phyloP scores from a whole-genome alignment of 2,329 filamentous ascomycete genomes.

The Aspergillus sp. region DNA sequence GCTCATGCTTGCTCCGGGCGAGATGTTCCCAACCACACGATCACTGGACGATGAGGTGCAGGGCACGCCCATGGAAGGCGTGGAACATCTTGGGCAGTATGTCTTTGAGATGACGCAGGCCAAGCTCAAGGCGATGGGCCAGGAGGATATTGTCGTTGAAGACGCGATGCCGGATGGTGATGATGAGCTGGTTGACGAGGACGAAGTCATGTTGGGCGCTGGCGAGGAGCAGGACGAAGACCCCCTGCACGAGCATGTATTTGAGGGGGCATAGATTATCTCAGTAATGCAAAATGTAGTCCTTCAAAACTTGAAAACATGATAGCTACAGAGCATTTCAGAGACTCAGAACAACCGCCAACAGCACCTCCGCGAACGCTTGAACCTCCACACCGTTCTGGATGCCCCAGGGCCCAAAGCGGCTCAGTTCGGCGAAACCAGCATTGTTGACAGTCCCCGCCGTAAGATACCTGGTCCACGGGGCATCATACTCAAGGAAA shows the following conservation, averaged over 20 bases:
- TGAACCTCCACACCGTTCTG: no score
- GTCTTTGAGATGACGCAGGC: slow-evolving; percentile 92
- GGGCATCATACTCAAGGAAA: no score
- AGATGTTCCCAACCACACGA: slow-evolving; percentile 75
- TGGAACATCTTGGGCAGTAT: slow-evolving; percentile 94
- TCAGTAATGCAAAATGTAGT: no score
- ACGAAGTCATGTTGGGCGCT: slow-evolving; percentile 34
- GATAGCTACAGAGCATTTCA: no score
- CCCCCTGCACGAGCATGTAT: slow-evolving; percentile 31
- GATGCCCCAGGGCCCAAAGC: no score
- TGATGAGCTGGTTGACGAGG: slow-evolving; percentile 31
- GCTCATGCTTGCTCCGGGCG: slow-evolving; percentile 75
- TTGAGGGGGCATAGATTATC: slow-evolving; percentile 3
- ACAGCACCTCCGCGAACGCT: no score
- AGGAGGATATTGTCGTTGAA: slow-evolving; percentile 38
- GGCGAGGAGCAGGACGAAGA: slow-evolving; percentile 34
- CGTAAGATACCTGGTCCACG: no score
- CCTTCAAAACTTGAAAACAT: no score
- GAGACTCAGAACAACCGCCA: no score
- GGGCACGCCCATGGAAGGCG: slow-evolving; percentile 75
- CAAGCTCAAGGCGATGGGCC: slow-evolving; percentile 60
- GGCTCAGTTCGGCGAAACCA: no score
- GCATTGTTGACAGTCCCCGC: no score
- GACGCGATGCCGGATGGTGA: slow-evolving; percentile 31
- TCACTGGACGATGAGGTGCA: slow-evolving; percentile 47